Evolutionary conservation across 306 rosid species (phyloP).

Genomic region (Cicer yamashitae): DNA sequence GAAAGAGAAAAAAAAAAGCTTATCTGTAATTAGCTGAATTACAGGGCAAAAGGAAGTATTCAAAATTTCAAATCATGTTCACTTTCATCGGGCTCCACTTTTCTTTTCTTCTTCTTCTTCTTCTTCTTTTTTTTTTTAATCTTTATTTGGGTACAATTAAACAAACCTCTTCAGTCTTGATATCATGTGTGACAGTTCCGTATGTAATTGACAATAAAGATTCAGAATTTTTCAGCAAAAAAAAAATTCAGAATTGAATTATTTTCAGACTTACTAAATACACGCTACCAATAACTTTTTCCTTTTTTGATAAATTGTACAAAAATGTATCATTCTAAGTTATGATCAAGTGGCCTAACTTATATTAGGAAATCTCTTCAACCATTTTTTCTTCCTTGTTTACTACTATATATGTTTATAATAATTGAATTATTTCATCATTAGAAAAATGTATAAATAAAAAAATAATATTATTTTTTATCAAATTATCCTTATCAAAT

Average conservation of each 20-base stretch:
- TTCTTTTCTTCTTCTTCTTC: no score
- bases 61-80: neutral
- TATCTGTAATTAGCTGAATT: neutral
- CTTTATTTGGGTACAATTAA: neutral
- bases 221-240: neutral
- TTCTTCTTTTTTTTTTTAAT: neutral
- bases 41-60: neutral
- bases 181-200: neutral
- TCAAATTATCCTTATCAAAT: no score
- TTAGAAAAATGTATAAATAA: no score
- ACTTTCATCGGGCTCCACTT: constrained; percentile 23
- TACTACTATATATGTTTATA: neutral
- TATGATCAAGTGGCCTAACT: neutral
- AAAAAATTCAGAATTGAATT: no score
- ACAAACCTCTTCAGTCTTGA: neutral
- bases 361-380: neutral
- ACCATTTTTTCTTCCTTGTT: neutral
- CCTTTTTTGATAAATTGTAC: neutral
- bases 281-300: neutral
- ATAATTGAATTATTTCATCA: no score
- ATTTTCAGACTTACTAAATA: neutral
- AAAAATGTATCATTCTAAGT: neutral
- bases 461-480: no score
- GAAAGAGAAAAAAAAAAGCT: no score
- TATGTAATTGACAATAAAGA: constrained; percentile 39